Conservation (phyloP, 805 yeast species). For the Kurtzmaniella fragi region DNA sequence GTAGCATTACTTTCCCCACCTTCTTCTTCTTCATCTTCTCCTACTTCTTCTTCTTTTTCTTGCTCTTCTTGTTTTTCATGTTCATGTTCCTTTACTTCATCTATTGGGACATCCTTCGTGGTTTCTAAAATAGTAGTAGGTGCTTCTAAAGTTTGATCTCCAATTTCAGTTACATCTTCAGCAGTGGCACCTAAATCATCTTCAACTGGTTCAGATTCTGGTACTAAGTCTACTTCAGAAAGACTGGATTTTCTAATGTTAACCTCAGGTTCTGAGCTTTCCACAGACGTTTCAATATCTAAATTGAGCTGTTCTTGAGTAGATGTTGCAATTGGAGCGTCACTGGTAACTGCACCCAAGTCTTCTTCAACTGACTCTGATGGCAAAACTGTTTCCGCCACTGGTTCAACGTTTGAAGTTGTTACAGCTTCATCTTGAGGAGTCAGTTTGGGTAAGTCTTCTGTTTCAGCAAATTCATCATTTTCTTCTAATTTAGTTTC, state of each 20-base stretch:
- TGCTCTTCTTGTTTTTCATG: conserved; percentile 4
- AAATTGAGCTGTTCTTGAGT: neutral
- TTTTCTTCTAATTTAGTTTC: neutral
- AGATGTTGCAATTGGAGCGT: neutral
- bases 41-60: conserved; percentile 7
- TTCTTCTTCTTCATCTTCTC: conserved; percentile 7
- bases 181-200: conserved; percentile 7
- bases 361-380: conserved; percentile 1
- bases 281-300: no score
- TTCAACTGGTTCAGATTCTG: conserved; percentile 11
- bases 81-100: neutral
- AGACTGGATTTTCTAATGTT: no score
- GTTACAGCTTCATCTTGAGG: conserved; percentile 1
- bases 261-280: no score
- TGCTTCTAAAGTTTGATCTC: conserved; percentile 10
- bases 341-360: conserved; percentile 1
- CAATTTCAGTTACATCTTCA: conserved; percentile 8
- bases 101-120: conserved; percentile 4
- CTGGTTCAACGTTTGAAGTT: conserved; percentile 4
- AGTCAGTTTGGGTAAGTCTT: no score
- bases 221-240: neutral
- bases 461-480: neutral
- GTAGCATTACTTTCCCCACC: conserved; percentile 7
- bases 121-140: conserved; percentile 8
- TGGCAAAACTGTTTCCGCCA: conserved; percentile 2